Evolutionary conservation across 2,329 filamentous ascomycete species (phyloP), one percentile per base, ranked within the genome.

Genomic region (Aureobasidium musti): DNA sequence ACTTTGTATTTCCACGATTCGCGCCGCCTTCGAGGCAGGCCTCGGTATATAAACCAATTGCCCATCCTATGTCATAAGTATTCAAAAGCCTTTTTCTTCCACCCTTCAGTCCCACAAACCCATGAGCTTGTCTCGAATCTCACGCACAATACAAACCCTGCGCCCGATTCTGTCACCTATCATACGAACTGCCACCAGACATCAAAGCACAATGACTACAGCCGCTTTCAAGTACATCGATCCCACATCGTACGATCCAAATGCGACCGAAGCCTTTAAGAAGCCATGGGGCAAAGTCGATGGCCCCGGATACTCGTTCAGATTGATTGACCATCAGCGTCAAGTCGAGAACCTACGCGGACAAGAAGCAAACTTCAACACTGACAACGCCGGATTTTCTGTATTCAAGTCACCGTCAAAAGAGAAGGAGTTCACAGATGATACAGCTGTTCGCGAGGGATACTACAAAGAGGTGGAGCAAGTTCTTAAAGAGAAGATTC

Each of bases 221-320:
- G 80, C 81, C 43, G 76, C 72, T 2, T 88, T 89, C 78, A 82
- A 82, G 68, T 86, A 89, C 76, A 86, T 89, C 69, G 87, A 89
- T 73, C 78, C 82, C 1, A 72, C 79, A 1, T 82, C 82, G 26
- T 59, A 45, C 17, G 54, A 52, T 21, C 23, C 64, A 10, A 63
- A 35, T 19, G 81, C 82, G 68, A 77, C 77, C 70, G 76, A 76
- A 21, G 66, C 75, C 67, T 67, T 69, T 21, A 73, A 74, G 64
- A 86, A 86, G 73, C 84, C 87, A 1, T 90, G 87, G 87, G 74
- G 78, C 71, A 90, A 90, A 72, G 87, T 90, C 45, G 87, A 90
- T 73, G 82, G 81, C 0, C 82, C 83, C 49, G 83, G 81, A 19
- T 77, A 77, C n/a, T 87, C 84, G 5, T 89, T 83, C 77, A 75